Base-by-base conservation (phyloP, 352 stramenopile species). In the Globisporangium paddicum region DNA sequence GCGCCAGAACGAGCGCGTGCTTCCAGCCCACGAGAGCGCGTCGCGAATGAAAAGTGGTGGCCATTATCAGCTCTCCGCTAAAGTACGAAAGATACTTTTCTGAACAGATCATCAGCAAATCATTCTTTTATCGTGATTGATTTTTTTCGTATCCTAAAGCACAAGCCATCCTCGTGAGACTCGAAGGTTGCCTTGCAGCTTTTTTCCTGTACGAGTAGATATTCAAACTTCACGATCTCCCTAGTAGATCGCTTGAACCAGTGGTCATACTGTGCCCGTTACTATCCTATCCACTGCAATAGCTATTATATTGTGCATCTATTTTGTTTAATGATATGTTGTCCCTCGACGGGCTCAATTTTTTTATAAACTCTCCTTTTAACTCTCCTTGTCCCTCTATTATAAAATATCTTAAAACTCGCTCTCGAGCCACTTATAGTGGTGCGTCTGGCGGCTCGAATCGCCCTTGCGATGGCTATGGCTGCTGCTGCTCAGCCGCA, bases 391-490 rank as follows among this genome's bases (percentile, higher is more conserved):
- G 28, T 32, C 28, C 28, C 28, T 2, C 41, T 23, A 50, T 25
- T 42, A 16, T 46, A 32, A 56, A 19, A 44, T 1, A 25, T 13
- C n/a, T 37, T 62, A 62, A 32, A 62, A 62, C 26, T 62, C 55
- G 18, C 55, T 62, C 37, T 62, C 55, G 10, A 50, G 44, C 44
- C 46, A 62, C 46, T 41, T 41, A 21, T 53, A 45, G 28, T 60
- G 41, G 26, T 57, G 50, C 38, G 16, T 32, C 28, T 48, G 28
- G 16, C 28, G 45, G 3, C 25, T 32, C 45, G 45, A 23, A 16
- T 55, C 11, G 11, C 37, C n/a, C 32, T 32, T 44, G 49, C 21
- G 23, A 1, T 7, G 10, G n/a, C n/a, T 42, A 19, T 46, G 28
- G 26, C 32, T 32, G 34, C 30, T 28, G 28, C 18, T 34, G 28